Evolutionary conservation across 768 basidiomycete genomes (phyloP).

Genomic region (Punctularia strigosozonata): DNA sequence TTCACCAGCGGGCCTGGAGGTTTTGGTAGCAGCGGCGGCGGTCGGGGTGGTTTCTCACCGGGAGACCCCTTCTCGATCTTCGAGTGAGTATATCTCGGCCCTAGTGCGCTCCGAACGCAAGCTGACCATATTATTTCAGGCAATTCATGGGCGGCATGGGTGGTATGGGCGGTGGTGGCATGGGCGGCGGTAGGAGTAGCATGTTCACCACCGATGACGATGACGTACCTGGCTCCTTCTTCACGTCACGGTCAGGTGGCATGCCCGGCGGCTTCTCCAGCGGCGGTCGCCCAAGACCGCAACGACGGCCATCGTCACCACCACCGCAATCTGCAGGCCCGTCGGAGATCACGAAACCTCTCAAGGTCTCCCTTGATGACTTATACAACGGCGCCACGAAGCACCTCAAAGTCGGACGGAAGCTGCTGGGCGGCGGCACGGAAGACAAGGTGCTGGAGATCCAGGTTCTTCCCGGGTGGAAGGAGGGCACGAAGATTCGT

Average conservation of each 20-base stretch:
- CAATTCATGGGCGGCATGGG: slow-evolving; percentile 45
- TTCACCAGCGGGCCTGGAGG: slow-evolving; percentile 46
- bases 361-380: slow-evolving; percentile 79
- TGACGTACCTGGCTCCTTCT: slow-evolving; percentile 30
- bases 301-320: slow-evolving; percentile 16
- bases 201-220: slow-evolving; percentile 27
- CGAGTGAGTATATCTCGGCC: slow-evolving; percentile 41
- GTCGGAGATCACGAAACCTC: slow-evolving; percentile 67
- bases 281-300: slow-evolving; percentile 13
- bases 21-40: slow-evolving; percentile 16
- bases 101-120: background rate
- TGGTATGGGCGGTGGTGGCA: slow-evolving; percentile 24
- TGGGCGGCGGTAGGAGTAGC: slow-evolving; percentile 23
- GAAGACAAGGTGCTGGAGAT: slow-evolving; percentile 86
- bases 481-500: slow-evolving; percentile 88
- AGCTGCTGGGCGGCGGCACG: slow-evolving; percentile 53
- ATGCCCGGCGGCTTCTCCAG: slow-evolving; percentile 23
- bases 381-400: slow-evolving; percentile 80
- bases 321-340: slow-evolving; percentile 19
- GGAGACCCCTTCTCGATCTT: slow-evolving; percentile 83
- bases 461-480: slow-evolving; percentile 82
- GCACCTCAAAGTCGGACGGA: slow-evolving; percentile 77
- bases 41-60: slow-evolving; percentile 52
- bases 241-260: slow-evolving; percentile 40
- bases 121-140: slow-evolving; percentile 22